phyloP scores from a whole-genome alignment of 345 rosid genomes.

The Populus ilicifolia region DNA sequence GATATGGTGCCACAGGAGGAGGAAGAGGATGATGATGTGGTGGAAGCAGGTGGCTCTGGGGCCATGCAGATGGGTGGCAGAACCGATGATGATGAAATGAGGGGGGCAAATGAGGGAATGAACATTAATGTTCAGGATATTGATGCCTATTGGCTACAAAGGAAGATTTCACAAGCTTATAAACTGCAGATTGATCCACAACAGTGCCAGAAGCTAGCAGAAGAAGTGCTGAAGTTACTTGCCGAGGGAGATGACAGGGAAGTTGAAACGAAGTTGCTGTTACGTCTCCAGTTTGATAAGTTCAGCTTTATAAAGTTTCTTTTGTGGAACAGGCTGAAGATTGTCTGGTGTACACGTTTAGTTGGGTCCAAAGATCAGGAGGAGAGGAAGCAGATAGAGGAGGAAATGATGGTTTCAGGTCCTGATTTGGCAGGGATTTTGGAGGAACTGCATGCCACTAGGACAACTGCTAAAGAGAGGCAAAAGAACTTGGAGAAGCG shows the following conservation, averaged over 20 bases:
- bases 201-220: conserved; percentile 81
- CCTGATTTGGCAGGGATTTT: conserved; percentile 68
- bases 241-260: conserved; percentile 83
- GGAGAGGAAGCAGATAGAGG: conserved; percentile 73
- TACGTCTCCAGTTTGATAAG: conserved; percentile 57
- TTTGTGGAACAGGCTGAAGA: conserved; percentile 64
- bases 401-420: conserved; percentile 70
- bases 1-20: conserved; percentile 84
- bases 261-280: conserved; percentile 63
- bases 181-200: conserved; percentile 89
- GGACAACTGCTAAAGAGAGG: conserved; percentile 95
- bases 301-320: conserved; percentile 76
- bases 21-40: conserved; percentile 67
- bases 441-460: conserved; percentile 91
- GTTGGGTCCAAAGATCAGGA: conserved; percentile 89
- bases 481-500: conserved; percentile 88
- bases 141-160: conserved; percentile 97
- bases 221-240: conserved; percentile 86
- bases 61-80: conserved; percentile 89
- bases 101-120: conserved; percentile 63
- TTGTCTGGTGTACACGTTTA: conserved; percentile 93
- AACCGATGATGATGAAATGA: conserved; percentile 63
- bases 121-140: conserved; percentile 83
- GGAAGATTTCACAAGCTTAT: conserved; percentile 84
- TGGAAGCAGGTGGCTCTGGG: conserved; percentile 48